A percentile compares a stretch with the other conserved stretches of the same genome.
Evolutionary conservation across 2,329 filamentous ascomycete genomes (phyloP).

Genomic region (Xylaria sp.): DNA sequence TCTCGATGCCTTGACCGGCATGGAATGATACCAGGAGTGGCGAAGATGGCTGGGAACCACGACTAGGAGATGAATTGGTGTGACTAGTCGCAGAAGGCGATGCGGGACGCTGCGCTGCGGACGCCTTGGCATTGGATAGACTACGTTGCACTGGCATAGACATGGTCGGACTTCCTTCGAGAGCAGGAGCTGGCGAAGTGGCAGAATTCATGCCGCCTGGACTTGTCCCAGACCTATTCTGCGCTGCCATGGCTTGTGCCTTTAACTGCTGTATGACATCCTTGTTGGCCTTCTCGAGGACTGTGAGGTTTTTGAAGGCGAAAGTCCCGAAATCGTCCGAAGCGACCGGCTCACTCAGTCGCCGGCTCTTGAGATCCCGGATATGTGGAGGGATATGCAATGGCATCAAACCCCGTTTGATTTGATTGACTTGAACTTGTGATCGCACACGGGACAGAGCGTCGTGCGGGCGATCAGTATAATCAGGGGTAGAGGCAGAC

Average conservation of each 20-base stretch:
- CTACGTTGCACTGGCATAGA: constrained; percentile 80
- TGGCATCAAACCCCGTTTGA: constrained; percentile 92
- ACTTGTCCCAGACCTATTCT: constrained; percentile 55
- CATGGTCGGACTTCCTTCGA: constrained; percentile 85
- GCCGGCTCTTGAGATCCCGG: constrained; percentile 81
- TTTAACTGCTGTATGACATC: constrained; percentile 96
- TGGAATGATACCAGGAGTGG: constrained; percentile 97
- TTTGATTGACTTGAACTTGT: constrained; percentile 72
- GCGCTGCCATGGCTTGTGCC: constrained; percentile 79
- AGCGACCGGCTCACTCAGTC: constrained; percentile 86
- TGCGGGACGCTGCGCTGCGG: constrained; percentile 68
- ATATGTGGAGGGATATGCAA: constrained; percentile 96
- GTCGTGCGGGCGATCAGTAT: constrained; percentile 89
- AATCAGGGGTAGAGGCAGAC: constrained; percentile 72
- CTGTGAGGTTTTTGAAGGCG: constrained; percentile 94
- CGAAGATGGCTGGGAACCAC: constrained; percentile 77
- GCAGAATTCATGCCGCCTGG: constrained; percentile 46
- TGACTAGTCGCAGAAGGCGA: constrained; percentile 84
- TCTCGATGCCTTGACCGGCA: constrained; percentile 76
- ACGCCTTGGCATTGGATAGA: constrained; percentile 77
- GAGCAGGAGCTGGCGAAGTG: constrained; percentile 65
- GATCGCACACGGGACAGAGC: constrained; percentile 86
- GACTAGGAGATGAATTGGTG: constrained; percentile 82
- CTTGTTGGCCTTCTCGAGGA: constrained; percentile 97
- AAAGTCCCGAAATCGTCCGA: constrained; percentile 96